These are phyloP conservation scores for Thozetella sp. DNA, from an alignment of 495 filamentous ascomycete genomes.

Conservation along the genomic window DNA sequence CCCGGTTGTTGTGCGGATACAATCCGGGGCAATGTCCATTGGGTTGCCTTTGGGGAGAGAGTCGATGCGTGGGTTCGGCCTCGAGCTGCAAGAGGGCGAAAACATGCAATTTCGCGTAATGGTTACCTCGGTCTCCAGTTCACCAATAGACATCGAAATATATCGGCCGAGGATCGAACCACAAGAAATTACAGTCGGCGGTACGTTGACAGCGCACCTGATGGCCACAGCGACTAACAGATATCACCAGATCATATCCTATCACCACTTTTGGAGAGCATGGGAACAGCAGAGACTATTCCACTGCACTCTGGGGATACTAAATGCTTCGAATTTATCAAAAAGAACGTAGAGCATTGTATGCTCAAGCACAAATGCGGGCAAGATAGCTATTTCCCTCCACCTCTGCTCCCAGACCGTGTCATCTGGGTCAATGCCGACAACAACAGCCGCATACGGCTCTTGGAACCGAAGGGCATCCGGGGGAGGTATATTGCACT, in stretches of 20 bases:
- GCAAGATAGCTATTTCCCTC: neutral
- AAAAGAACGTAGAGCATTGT: neutral
- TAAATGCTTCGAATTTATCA: conserved; percentile 5
- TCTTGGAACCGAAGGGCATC: conserved; percentile 4
- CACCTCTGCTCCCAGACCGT: conserved; percentile 6
- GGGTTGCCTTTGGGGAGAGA: neutral
- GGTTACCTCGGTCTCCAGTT: neutral
- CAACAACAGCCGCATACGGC: conserved; percentile 6
- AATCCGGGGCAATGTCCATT: neutral
- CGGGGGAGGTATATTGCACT: conserved; percentile 12
- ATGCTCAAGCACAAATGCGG: neutral
- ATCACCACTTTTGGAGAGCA: conserved; percentile 1
- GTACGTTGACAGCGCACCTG: neutral
- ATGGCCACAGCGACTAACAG: neutral
- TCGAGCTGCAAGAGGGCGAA: neutral
- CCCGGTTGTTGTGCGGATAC: conserved; percentile 9
- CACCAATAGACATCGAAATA: neutral
- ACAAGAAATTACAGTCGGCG: neutral
- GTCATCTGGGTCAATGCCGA: neutral
- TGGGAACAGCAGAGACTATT: conserved; percentile 4
- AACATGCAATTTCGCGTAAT: neutral
- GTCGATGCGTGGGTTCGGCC: neutral
- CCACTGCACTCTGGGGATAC: neutral
- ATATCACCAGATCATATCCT: conserved; percentile 3
- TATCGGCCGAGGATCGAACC: neutral